These are phyloP conservation scores for Sporodiniella umbellata DNA, from an alignment of 371 early-diverging fungal species.

Conservation along the genomic window DNA sequence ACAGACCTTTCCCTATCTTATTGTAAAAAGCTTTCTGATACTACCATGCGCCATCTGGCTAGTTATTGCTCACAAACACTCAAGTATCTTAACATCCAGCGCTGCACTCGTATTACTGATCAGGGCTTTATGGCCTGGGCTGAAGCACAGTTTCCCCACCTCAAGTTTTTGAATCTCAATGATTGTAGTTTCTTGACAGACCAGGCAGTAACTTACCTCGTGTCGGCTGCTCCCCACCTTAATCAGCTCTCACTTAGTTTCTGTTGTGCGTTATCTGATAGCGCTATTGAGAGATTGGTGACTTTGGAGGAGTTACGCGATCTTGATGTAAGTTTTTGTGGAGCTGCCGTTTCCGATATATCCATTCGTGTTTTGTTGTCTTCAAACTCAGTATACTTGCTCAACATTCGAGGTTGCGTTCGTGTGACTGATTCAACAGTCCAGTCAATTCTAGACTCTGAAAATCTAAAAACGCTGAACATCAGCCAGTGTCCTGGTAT, in stretches of 20 bases:
- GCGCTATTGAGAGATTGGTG: slow-evolving; percentile 48
- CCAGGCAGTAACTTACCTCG: slow-evolving; percentile 54
- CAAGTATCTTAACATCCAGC: slow-evolving; percentile 63
- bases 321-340: slow-evolving; percentile 75
- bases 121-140: slow-evolving; percentile 62
- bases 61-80: slow-evolving; percentile 33
- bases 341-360: slow-evolving; percentile 72
- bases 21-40: slow-evolving; percentile 74
- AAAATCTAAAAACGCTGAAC: slow-evolving; percentile 13
- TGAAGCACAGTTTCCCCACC: slow-evolving; percentile 24
- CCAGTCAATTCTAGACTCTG: slow-evolving; percentile 21
- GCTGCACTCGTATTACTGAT: slow-evolving; percentile 76
- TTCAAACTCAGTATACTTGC: neutral
- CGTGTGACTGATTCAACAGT: slow-evolving; percentile 62
- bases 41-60: slow-evolving; percentile 49
- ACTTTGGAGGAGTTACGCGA: slow-evolving; percentile 43
- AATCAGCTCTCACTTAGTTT: slow-evolving; percentile 63
- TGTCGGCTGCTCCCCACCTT: slow-evolving; percentile 52
- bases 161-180: slow-evolving; percentile 58
- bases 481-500: slow-evolving; percentile 35
- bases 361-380: slow-evolving; percentile 38
- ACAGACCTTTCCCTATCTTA: slow-evolving; percentile 56
- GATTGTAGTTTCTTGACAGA: slow-evolving; percentile 84
- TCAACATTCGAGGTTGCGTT: slow-evolving; percentile 54
- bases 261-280: slow-evolving; percentile 78